These are phyloP conservation scores for Porpolomopsis calyptriformis DNA, from an alignment of 768 basidiomycete species.

Conservation along the genomic window DNA sequence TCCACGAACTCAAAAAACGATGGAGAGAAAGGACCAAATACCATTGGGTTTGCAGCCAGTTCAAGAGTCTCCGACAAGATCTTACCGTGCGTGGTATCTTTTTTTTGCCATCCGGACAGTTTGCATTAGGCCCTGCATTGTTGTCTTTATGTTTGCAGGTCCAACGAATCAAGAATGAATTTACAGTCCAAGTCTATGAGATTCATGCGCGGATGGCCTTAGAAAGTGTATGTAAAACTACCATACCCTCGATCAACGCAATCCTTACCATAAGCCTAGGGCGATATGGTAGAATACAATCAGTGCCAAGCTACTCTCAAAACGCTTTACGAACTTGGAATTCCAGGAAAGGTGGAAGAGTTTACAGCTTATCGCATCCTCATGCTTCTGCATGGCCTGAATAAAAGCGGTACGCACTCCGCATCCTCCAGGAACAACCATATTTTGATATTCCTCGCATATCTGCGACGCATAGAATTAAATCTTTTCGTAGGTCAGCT, in stretches of 20 bases:
- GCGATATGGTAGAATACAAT: constrained; percentile 98
- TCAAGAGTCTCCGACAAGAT: constrained; percentile 96
- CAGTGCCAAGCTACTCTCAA: constrained; percentile 90
- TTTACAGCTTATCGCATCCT: constrained; percentile 97
- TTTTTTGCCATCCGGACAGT: constrained; percentile 16
- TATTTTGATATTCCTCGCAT: too few species aligned
- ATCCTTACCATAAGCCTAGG: constrained; percentile 34
- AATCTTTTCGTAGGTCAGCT: constrained; percentile 97
- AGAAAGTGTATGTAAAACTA: constrained; percentile 53
- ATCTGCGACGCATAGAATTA: constrained; percentile 73
- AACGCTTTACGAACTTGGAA: constrained; percentile 84
- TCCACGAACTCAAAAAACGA: constrained; percentile 74
- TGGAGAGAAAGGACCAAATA: constrained; percentile 76
- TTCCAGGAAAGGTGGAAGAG: constrained; percentile 88
- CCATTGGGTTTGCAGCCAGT: constrained; percentile 92
- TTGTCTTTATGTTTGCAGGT: constrained; percentile 45
- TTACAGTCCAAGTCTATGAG: constrained; percentile 95
- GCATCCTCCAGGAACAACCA: too few species aligned
- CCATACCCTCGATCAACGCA: constrained; percentile 5
- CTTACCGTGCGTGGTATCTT: constrained; percentile 63
- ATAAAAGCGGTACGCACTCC: constrained; percentile 80
- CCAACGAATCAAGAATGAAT: constrained; percentile 97
- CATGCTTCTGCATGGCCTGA: constrained; percentile 88
- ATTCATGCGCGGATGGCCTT: constrained; percentile 97
- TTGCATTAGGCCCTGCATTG: constrained; percentile 10